Conservation (phyloP, 805 yeast species). For the Metschnikowia cerradonensis region DNA sequence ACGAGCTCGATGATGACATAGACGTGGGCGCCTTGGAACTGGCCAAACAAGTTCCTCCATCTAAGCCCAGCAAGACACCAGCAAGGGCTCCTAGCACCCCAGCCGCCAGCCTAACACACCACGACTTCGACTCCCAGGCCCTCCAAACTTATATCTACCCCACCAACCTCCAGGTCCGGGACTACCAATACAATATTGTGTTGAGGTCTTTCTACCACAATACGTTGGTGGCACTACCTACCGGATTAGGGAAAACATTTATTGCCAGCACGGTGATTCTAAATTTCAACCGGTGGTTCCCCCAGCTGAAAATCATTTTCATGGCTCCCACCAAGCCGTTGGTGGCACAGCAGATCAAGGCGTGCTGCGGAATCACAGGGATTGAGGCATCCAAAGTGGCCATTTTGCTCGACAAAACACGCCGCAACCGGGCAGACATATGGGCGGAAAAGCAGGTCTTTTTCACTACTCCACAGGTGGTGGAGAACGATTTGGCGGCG, state of each 20-base stretch:
- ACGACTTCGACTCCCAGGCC: slow-evolving; percentile 8
- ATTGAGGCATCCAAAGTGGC: slow-evolving; percentile 75
- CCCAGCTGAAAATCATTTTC: slow-evolving; percentile 72
- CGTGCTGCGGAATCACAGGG: slow-evolving; percentile 85
- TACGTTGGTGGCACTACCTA: slow-evolving; percentile 85
- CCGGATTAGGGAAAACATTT: slow-evolving; percentile 96
- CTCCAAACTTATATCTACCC: slow-evolving; percentile 69
- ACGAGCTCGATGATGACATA: slow-evolving; percentile 16
- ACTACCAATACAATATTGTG: slow-evolving; percentile 83
- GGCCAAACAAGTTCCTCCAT: background rate
- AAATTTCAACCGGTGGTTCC: slow-evolving; percentile 85
- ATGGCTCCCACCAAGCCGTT: slow-evolving; percentile 97
- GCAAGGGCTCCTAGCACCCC: too few species aligned
- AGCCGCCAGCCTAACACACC: slow-evolving; percentile 6
- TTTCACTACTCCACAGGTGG: slow-evolving; percentile 94
- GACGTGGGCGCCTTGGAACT: slow-evolving; percentile 9
- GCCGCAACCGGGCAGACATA: slow-evolving; percentile 61
- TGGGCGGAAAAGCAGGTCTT: slow-evolving; percentile 79
- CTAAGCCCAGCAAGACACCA: background rate
- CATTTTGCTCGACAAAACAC: slow-evolving; percentile 60
- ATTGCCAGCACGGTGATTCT: slow-evolving; percentile 93
- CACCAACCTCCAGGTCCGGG: slow-evolving; percentile 75
- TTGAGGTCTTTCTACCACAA: slow-evolving; percentile 68
- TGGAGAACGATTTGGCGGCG: slow-evolving; percentile 77
- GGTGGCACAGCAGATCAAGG: slow-evolving; percentile 93